Evolutionary conservation across 352 stramenopile genomes (phyloP).

Genomic region (Globisporangium viniferum): DNA sequence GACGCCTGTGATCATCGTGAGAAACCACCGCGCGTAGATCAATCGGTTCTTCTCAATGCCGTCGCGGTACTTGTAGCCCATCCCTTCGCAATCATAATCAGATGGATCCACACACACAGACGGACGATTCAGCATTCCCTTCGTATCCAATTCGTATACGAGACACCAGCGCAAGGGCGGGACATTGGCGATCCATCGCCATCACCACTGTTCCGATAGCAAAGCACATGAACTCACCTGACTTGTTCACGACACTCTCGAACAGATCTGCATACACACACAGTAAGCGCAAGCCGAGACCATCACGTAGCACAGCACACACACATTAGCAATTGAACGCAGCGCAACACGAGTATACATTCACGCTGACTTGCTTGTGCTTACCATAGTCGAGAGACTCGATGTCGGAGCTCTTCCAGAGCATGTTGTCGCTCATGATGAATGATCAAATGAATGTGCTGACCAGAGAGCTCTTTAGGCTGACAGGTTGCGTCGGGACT

Average conservation of each 20-base stretch:
- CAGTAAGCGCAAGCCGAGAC: not conserved
- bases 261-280: slow-evolving; percentile 55
- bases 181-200: not conserved
- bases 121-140: too few species aligned
- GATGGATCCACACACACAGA: too few species aligned
- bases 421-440: slow-evolving; percentile 28
- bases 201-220: not conserved
- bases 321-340: not conserved
- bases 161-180: not conserved
- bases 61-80: slow-evolving; percentile 79
- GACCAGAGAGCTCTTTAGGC: not conserved
- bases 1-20: slow-evolving; percentile 73
- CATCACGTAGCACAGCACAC: too few species aligned
- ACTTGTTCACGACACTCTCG: slow-evolving; percentile 87
- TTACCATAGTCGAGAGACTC: slow-evolving; percentile 85
- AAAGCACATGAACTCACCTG: slow-evolving; percentile 20
- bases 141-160: too few species aligned
- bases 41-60: slow-evolving; percentile 77
- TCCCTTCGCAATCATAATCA: slow-evolving; percentile 24
- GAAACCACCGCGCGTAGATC: slow-evolving; percentile 78
- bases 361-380: not conserved
- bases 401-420: slow-evolving; percentile 65
- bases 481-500: not conserved
- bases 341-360: not conserved
- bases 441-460: not conserved